phyloP scores from a whole-genome alignment of 495 filamentous ascomycete species.

The Lasiosphaeria miniovina region DNA sequence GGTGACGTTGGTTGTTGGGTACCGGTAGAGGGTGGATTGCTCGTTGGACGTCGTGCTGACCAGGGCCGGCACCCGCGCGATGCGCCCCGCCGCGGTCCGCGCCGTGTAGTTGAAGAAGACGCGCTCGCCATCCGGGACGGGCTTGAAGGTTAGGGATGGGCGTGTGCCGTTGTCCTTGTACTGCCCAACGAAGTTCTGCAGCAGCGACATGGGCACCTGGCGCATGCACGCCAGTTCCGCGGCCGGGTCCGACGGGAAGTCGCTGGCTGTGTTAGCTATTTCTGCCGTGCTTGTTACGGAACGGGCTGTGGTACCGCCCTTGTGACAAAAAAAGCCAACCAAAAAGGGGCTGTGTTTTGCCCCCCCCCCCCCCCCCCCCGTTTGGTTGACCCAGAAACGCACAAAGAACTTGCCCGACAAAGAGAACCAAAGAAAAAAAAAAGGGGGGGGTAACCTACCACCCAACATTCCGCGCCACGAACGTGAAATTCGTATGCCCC shows the following conservation, averaged over 20 bases:
- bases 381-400: no score
- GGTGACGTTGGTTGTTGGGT: conserved; percentile 29
- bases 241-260: conserved; percentile 30
- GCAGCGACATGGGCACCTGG: conserved; percentile 33
- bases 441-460: conserved; percentile 19
- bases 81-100: conserved; percentile 21
- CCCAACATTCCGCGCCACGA: conserved; percentile 37
- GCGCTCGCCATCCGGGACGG: conserved; percentile 38
- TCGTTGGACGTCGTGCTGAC: conserved; percentile 44
- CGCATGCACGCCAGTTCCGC: conserved; percentile 44
- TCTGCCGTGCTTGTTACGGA: no score
- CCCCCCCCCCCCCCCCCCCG: no score
- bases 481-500: conserved; percentile 42
- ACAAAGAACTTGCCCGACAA: no score
- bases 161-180: conserved; percentile 35
- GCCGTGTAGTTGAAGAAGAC: conserved; percentile 46
- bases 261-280: neutral
- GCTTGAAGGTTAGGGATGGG: conserved; percentile 39
- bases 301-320: no score
- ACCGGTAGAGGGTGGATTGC: conserved; percentile 33
- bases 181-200: conserved; percentile 40
- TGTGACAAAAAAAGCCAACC: no score
- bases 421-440: neutral
- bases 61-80: conserved; percentile 36
- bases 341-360: no score